phyloP scores from a whole-genome alignment of 106 monocot species.

The Allium sativum region DNA sequence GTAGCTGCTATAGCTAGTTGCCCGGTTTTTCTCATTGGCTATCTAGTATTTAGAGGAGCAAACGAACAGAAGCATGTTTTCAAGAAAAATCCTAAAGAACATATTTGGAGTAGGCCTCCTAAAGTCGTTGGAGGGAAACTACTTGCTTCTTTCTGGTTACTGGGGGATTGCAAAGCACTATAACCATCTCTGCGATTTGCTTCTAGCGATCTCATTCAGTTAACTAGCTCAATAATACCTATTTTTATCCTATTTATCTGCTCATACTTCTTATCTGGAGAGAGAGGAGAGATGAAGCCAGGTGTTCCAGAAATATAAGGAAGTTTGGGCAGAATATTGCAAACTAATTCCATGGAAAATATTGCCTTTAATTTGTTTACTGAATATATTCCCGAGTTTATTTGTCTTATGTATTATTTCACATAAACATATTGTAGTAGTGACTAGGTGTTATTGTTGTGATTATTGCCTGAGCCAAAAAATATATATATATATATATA shows the following conservation, averaged over 20 bases:
- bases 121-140: constrained; percentile 91
- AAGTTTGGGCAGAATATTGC: constrained; percentile 91
- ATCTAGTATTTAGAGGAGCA: constrained; percentile 83
- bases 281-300: constrained; percentile 90
- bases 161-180: constrained; percentile 95
- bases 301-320: constrained; percentile 89
- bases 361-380: constrained; percentile 71
- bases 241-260: constrained; percentile 89
- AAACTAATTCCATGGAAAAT: constrained; percentile 84
- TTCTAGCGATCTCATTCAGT: constrained; percentile 88
- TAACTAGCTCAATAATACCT: constrained; percentile 94
- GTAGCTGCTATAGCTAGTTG: constrained; percentile 32
- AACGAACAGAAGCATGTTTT: constrained; percentile 94
- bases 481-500: no score
- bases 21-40: constrained; percentile 67
- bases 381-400: no score
- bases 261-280: constrained; percentile 90
- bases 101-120: constrained; percentile 83
- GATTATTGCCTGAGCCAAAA: no score
- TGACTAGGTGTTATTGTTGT: no score
- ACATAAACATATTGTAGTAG: no score
- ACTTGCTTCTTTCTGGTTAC: constrained; percentile 91
- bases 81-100: constrained; percentile 80
- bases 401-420: no score
- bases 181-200: constrained; percentile 88